Evolutionary conservation across 148 eudicot genomes (phyloP), one percentile per base, ranked within the genome.

Genomic region (Fagopyrum esculentum): DNA sequence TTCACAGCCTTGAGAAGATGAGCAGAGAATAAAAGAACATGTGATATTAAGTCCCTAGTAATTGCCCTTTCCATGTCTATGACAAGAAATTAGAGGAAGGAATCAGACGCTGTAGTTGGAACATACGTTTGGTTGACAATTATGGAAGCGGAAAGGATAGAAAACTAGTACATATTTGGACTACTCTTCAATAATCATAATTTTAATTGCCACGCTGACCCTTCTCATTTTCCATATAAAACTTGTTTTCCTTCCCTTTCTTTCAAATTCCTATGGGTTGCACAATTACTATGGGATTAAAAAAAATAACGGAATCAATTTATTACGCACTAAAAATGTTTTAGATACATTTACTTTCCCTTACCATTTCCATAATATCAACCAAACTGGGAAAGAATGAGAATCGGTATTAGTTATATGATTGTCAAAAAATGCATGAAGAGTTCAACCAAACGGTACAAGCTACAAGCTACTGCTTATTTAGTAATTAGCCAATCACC

Each of bases 21-120:
- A 40, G 78, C 61, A 17, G 92, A 84, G 85, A 87, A 92, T 69
- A 83, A 83, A 78, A 87, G 96, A 77, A 95, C 75, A 77, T 86
- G 99, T 55, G 87, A 84, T 76, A 95, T 88, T 79, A 95, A 82
- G 87, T 95, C 99, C 81, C 99, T 85, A 68, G 83, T 87, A 69
- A 95, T 89, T 80, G 95, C 99, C 86, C 99, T 90, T 84, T 95
- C 99, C 99, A 95, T 95, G 84, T 95, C 98, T 94, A 80, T 69
- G 50, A 68, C 74, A 51, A 45, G 46, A 66, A 71, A 22, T 26
- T 51, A 43, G 71, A 68, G 48, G 75, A 54, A 72, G 45, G 50
- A 17, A 66, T 72, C 44, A 59, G 11, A 46, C 47, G 13, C 46
- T 40, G 17, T 66, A 40, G 17, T 40, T 75, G 71, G 55, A 63